Evolutionary conservation across 768 basidiomycete species (phyloP), one percentile per base, ranked within the genome.

Genomic region (Gyrodon lividus): DNA sequence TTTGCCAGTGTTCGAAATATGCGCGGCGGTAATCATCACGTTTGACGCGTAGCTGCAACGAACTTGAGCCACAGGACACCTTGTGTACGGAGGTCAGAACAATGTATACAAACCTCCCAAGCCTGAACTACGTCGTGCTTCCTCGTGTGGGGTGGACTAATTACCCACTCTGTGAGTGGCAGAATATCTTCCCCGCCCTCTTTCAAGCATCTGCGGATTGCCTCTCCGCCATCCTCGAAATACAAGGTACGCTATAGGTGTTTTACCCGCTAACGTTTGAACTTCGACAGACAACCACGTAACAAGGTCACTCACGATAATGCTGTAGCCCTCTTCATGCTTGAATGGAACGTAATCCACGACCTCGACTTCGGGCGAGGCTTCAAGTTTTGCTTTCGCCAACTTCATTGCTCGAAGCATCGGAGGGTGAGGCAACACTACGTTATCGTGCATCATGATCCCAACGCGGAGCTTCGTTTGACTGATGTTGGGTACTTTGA

Each of bases 401-500:
- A 68, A 49, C 26, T 70, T 59, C 48, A 81, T 51, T 4, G 75
- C 78, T 5, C 79, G 68, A 13, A 57, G 47, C 30, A 73, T 59
- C 0, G 79, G 78, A 17, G 78, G 74, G 10, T 71, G 68, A 6
- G 78, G 75, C 28, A 61, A 50, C 2, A 73, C 71, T 3, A 71
- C 55, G 2, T 59, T 68, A 48, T 79, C 74, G 49, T 70, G 61
- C 59, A 70, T 63, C 52, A 64, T 63, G 24, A 64, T 51, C 16
- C 62, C 62, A n/a, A 63, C 48, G 2, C 56, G 57, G 48, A 74
- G 59, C 54, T 65, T 68, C 34, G 54, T 74, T 48, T 46, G 59
- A 10, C 31, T 53, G 43, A 48, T 53, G 46, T 70, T 63, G 41
- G 51, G 60, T 10, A 70, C 51, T 52, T 24, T 20, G 0, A 67